Percentiles rank a stretch among this genome's conserved stretches.
Evolutionary conservation across 2,329 filamentous ascomycete species (phyloP).

Genomic region (Penicillium sumatraense): DNA sequence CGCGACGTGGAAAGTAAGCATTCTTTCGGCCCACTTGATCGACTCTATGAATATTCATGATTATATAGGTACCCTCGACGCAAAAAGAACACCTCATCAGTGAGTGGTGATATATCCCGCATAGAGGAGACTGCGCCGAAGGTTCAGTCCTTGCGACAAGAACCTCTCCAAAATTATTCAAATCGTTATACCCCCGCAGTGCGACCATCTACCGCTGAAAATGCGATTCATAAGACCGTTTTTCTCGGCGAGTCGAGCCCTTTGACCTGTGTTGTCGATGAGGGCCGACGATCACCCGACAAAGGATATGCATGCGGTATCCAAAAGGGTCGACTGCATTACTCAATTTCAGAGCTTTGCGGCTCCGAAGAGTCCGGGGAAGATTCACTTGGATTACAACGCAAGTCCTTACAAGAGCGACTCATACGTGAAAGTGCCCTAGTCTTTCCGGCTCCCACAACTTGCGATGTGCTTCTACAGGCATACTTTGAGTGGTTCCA

Average conservation of each 20-base stretch:
- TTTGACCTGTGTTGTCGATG: constrained; percentile 55
- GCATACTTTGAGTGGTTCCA: constrained; percentile 64
- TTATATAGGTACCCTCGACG: constrained; percentile 26
- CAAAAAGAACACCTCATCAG: constrained; percentile 19
- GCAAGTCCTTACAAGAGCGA: constrained; percentile 39
- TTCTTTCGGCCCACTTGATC: constrained; percentile 2
- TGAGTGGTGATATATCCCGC: neutral
- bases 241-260: constrained; percentile 56
- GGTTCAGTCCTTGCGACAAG: neutral
- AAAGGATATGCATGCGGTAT: constrained; percentile 36
- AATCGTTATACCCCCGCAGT: constrained; percentile 13
- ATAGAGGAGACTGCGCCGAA: neutral
- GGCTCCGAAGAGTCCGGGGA: constrained; percentile 20
- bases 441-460: constrained; percentile 49
- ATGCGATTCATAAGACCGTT: constrained; percentile 35
- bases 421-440: constrained; percentile 49
- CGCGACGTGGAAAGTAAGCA: constrained; percentile 49
- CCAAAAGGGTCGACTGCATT: constrained; percentile 43
- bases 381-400: constrained; percentile 27
- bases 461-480: constrained; percentile 50
- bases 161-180: constrained; percentile 1
- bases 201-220: constrained; percentile 3
- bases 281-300: constrained; percentile 35
- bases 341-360: constrained; percentile 36
- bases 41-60: neutral